Percentiles rank a stretch among this genome's conserved stretches.
These are phyloP conservation scores for Mortierella polycephala DNA, from an alignment of 371 early-diverging fungal genomes.

Conservation along the genomic window DNA sequence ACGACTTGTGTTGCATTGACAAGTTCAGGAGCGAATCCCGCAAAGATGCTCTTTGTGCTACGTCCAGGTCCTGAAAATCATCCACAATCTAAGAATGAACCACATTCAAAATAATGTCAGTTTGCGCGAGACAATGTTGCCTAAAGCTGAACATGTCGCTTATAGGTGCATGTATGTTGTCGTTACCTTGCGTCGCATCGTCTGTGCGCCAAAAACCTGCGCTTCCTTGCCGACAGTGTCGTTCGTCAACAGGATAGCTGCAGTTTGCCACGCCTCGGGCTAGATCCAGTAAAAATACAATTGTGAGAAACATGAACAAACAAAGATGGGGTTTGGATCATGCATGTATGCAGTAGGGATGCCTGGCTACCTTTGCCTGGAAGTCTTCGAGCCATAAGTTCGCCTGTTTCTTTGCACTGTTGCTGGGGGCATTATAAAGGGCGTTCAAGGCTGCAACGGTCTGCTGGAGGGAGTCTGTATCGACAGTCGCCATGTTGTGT, in stretches of 20 bases:
- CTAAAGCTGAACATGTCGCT: not conserved
- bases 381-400: conserved; percentile 87
- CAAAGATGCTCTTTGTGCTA: conserved; percentile 68
- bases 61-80: conserved; percentile 82
- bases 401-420: conserved; percentile 69
- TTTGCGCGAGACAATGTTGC: no score
- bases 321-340: no score
- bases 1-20: conserved; percentile 62
- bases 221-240: conserved; percentile 68
- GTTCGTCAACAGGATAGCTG: conserved; percentile 77
- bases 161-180: not conserved
- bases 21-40: conserved; percentile 84
- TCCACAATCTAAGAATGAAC: conserved; percentile 70
- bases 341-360: no score
- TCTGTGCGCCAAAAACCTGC: conserved; percentile 93
- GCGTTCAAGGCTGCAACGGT: conserved; percentile 42
- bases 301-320: not conserved
- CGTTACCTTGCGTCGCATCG: conserved; percentile 87
- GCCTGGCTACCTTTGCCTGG: conserved; percentile 94
- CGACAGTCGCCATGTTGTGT: conserved; percentile 32
- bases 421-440: conserved; percentile 43
- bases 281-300: conserved; percentile 38
- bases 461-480: conserved; percentile 37
- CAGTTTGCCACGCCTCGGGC: conserved; percentile 89
- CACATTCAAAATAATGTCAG: not conserved